A percentile compares a stretch with the other conserved stretches of the same genome.
Conservation (phyloP, 306 rosid genomes). For the Quercus alba region DNA sequence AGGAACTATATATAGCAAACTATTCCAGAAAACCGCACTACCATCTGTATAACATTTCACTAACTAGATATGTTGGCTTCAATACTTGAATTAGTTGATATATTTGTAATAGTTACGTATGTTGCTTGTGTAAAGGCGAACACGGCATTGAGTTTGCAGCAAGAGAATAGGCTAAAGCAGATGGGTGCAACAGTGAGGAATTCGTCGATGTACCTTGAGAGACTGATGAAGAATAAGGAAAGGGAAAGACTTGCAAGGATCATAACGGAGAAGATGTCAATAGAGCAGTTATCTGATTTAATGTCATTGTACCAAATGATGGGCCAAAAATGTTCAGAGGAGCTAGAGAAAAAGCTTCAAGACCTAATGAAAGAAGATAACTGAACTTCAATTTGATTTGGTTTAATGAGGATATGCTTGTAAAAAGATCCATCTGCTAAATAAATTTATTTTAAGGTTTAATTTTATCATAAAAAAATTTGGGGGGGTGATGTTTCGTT, state of each 20-base stretch:
- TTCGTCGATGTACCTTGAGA: slow-evolving; percentile 16
- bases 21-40: too few relatives aligned
- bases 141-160: slow-evolving; percentile 27
- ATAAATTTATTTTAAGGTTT: too few relatives aligned
- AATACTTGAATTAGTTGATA: not conserved
- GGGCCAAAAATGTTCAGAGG: slow-evolving; percentile 21
- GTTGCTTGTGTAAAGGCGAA: slow-evolving; percentile 13
- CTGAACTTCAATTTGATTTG: not conserved
- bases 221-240: slow-evolving; percentile 11
- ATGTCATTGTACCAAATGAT: slow-evolving; percentile 12
- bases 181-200: slow-evolving; percentile 34
- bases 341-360: slow-evolving; percentile 14
- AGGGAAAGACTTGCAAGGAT: slow-evolving; percentile 30
- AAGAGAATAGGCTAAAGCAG: slow-evolving; percentile 37
- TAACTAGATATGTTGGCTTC: not conserved
- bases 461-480: too few relatives aligned
- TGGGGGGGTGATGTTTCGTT: too few relatives aligned
- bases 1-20: too few relatives aligned
- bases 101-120: not conserved
- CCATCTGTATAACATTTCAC: not conserved
- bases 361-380: slow-evolving; percentile 12
- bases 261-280: slow-evolving; percentile 26
- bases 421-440: too few relatives aligned
- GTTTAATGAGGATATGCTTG: too few relatives aligned
- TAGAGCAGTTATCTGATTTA: slow-evolving; percentile 30